Evolutionary conservation across 2,329 filamentous ascomycete genomes (phyloP).

Genomic region (Gnomoniopsis smithogilvyi): DNA sequence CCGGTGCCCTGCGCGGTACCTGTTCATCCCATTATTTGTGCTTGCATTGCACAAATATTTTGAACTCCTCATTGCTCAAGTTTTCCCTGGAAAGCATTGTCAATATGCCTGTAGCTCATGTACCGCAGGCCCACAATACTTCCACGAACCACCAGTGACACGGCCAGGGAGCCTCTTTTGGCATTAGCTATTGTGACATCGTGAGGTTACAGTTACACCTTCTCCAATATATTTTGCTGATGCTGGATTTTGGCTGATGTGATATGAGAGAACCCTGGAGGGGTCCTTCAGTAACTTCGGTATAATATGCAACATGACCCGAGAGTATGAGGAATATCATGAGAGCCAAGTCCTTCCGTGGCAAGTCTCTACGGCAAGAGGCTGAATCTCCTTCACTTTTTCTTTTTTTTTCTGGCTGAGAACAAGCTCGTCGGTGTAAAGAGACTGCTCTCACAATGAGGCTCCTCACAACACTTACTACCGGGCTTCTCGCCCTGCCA

Average conservation of each 20-base stretch:
- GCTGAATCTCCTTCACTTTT: neutral
- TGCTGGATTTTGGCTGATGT: neutral
- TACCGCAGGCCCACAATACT: neutral
- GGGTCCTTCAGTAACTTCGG: neutral
- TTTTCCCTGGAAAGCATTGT: too few species aligned
- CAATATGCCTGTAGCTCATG: neutral
- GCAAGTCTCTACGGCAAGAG: neutral
- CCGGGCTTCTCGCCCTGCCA: constrained; percentile 9
- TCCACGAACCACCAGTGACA: neutral
- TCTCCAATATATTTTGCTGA: neutral
- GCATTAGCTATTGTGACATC: neutral
- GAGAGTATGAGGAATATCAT: neutral
- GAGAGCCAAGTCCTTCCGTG: too few species aligned
- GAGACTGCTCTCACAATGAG: constrained; percentile 8
- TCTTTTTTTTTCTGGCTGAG: neutral
- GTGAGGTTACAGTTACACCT: neutral
- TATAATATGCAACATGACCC: neutral
- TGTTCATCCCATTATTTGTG: neutral
- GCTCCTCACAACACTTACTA: constrained; percentile 6
- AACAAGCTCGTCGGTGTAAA: neutral
- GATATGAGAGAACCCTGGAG: neutral
- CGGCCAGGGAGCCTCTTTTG: neutral
- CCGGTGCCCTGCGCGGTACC: neutral
- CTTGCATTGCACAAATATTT: neutral
- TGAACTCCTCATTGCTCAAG: too few species aligned